Evolutionary conservation across 2,329 filamentous ascomycete genomes (phyloP).

Genomic region (Monascus ruber): DNA sequence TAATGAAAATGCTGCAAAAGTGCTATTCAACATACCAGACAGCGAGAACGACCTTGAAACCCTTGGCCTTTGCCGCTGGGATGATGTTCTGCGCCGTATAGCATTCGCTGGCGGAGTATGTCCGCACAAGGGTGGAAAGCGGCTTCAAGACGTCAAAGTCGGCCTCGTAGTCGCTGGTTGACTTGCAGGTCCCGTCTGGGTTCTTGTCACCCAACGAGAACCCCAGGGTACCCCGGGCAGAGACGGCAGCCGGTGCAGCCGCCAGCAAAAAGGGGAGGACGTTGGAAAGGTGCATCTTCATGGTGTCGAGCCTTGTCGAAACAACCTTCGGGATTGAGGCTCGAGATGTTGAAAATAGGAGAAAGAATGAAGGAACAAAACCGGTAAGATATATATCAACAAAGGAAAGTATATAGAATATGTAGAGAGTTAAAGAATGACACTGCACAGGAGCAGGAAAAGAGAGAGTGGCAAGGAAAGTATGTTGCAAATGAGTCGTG

Average conservation of each 20-base stretch:
- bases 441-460: no score
- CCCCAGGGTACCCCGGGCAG: conserved; percentile 47
- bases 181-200: conserved; percentile 51
- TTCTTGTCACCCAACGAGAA: conserved; percentile 58
- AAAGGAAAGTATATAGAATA: no score
- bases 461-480: no score
- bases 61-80: conserved; percentile 53
- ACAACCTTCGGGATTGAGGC: no score
- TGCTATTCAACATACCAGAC: conserved; percentile 44
- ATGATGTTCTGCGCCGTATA: conserved; percentile 51
- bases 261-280: conserved; percentile 31
- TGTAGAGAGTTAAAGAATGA: no score
- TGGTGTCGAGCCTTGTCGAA: no score
- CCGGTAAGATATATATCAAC: no score
- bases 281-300: conserved; percentile 35
- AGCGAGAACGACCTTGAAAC: conserved; percentile 57
- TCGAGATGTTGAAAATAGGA: neutral
- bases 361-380: neutral
- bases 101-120: conserved; percentile 58
- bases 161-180: conserved; percentile 48
- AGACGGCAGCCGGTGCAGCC: conserved; percentile 37
- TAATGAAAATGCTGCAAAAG: neutral
- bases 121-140: conserved; percentile 48
- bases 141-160: conserved; percentile 53
- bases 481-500: no score